phyloP scores from a whole-genome alignment of 129 eudicot species.

The Scalesia atractyloides region DNA sequence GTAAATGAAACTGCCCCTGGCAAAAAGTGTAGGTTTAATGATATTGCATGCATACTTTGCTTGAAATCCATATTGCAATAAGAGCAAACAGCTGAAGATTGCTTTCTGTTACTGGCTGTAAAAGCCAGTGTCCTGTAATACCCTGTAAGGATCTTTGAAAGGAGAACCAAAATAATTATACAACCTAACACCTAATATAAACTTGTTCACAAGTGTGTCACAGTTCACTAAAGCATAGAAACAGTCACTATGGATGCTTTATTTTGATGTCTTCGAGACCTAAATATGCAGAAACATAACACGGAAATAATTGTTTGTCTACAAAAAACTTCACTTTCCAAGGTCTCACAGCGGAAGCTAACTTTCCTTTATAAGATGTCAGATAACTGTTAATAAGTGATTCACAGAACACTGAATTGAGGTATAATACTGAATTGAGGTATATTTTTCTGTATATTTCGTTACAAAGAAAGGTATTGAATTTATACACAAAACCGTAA shows the following conservation, averaged over 20 bases:
- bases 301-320: background rate
- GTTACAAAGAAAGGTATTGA: too few relatives aligned
- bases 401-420: too few relatives aligned
- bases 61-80: constrained; percentile 76
- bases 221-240: constrained; percentile 7
- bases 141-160: constrained; percentile 39
- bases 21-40: constrained; percentile 1
- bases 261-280: background rate
- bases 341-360: too few relatives aligned
- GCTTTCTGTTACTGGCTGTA: constrained; percentile 67
- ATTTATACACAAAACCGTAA: too few relatives aligned
- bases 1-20: constrained; percentile 2
- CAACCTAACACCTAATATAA: constrained; percentile 4
- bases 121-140: constrained; percentile 53
- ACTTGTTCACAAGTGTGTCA: background rate
- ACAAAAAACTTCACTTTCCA: background rate
- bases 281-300: background rate
- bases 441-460: too few relatives aligned
- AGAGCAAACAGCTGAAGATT: constrained; percentile 84
- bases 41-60: constrained; percentile 56
- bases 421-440: too few relatives aligned
- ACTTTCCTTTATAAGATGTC: too few relatives aligned
- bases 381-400: too few relatives aligned
- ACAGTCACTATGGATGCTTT: constrained; percentile 7
- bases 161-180: constrained; percentile 13